These are phyloP conservation scores for Syzygium aqueum DNA, from an alignment of 345 rosid species.

Conservation along the genomic window DNA sequence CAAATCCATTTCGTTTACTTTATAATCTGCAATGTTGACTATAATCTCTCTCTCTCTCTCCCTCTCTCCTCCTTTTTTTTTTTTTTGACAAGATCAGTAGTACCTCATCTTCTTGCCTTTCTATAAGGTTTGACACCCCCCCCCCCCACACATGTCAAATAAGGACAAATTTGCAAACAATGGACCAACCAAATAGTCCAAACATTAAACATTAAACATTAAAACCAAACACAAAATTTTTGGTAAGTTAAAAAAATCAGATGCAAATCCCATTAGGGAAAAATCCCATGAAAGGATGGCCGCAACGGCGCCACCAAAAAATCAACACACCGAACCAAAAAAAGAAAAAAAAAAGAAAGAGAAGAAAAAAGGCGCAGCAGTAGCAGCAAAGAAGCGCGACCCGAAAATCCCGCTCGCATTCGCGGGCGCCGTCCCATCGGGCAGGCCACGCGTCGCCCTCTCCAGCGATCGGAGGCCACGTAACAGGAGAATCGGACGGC, in stretches of 20 bases:
- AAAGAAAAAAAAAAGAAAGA: background rate
- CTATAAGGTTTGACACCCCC: background rate
- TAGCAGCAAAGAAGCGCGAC: background rate
- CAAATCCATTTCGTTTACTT: background rate
- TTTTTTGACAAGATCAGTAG: background rate
- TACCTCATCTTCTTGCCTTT: background rate
- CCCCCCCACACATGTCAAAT: background rate
- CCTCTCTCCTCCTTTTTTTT: background rate
- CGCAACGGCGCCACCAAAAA: background rate
- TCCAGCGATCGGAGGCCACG: background rate
- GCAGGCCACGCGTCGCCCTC: background rate
- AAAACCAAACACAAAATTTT: background rate
- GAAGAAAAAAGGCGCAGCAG: background rate
- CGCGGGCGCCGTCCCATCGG: background rate
- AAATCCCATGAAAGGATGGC: background rate
- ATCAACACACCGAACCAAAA: background rate
- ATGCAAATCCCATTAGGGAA: background rate
- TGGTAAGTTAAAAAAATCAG: background rate
- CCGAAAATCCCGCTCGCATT: background rate
- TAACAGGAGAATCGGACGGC: background rate
- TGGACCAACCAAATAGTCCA: background rate
- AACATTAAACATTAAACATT: background rate
- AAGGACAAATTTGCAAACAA: background rate
- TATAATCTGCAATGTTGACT: background rate
- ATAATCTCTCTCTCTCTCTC: background rate